Base-by-base conservation (phyloP, 495 filamentous ascomycete species). In the Tuber calosporum region DNA sequence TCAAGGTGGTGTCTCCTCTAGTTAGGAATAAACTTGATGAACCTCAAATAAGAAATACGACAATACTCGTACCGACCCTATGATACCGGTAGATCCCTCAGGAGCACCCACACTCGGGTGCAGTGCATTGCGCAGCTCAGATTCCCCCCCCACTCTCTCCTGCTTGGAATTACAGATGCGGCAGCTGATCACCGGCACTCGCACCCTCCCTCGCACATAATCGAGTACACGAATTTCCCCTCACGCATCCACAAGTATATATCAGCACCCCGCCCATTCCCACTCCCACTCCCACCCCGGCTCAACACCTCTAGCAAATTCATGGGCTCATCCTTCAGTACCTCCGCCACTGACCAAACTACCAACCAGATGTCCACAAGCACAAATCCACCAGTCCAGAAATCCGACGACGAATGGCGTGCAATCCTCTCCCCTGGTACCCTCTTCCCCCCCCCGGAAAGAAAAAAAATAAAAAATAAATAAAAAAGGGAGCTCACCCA, bases 381-480 rank as follows among this genome's bases (percentile, higher is more conserved):
- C 81, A 90, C 87, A 69, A 95, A 92, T 88, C 92, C 89, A 79
- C 93, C 94, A 8, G 88, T 93, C 69, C 83, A 96, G 84, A 92
- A 93, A 83, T 89, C 84, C 53, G 85, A 91, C 34, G 88, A 91
- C 38, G 92, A 97, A 84, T 99, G 95, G 95, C 90, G 89, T 74
- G 90, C 94, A 17, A 87, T 96, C 42, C 84, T 99, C 41, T 91
- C 82, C 74, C 89, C 87, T 77, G 92, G 93, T 94, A 83, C 68
- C 80, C 77, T 36, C 66, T 53, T 69, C 34, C 42, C 17, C 34
- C 48, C n/a, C n/a, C 20, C 39, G 40, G n/a, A n/a, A n/a, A n/a
- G n/a, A n/a, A n/a, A n/a, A n/a, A n/a, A n/a, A n/a, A n/a, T n/a
- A n/a, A n/a, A n/a, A n/a, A n/a, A n/a, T n/a, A n/a, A n/a, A n/a